Conservation (phyloP, 495 filamentous ascomycete species). For the Apiosordaria backusii region DNA sequence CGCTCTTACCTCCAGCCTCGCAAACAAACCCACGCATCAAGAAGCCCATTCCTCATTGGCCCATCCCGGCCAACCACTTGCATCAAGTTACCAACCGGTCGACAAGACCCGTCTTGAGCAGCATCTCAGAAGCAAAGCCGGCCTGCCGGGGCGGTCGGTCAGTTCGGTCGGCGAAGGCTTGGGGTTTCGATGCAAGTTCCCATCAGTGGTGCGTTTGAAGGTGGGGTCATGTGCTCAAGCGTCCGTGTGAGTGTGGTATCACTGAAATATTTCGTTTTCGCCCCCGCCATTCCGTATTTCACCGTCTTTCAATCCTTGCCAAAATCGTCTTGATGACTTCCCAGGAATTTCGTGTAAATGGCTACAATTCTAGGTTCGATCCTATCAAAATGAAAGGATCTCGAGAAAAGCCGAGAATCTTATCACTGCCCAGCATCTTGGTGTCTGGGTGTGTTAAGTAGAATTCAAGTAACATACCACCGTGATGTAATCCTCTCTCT, state of each 20-base stretch:
- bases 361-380: too few relatives aligned
- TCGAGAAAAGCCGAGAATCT: neutral
- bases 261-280: neutral
- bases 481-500: neutral
- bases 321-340: too few relatives aligned
- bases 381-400: neutral
- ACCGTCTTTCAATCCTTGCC: too few relatives aligned
- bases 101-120: neutral
- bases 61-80: neutral
- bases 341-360: too few relatives aligned
- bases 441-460: too few relatives aligned
- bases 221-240: neutral
- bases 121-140: too few relatives aligned
- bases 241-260: neutral
- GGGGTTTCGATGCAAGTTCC: neutral
- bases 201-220: neutral
- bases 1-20: neutral
- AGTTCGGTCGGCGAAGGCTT: neutral
- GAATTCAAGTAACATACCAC: too few relatives aligned
- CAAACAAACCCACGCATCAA: neutral
- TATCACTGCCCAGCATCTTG: too few relatives aligned
- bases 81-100: neutral
- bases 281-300: neutral
- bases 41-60: neutral
- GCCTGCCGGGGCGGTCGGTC: too few relatives aligned